Percentiles rank a stretch among this genome's conserved stretches.
Evolutionary conservation across 2,329 filamentous ascomycete species (phyloP).

Genomic region (Cladosporium sp.): DNA sequence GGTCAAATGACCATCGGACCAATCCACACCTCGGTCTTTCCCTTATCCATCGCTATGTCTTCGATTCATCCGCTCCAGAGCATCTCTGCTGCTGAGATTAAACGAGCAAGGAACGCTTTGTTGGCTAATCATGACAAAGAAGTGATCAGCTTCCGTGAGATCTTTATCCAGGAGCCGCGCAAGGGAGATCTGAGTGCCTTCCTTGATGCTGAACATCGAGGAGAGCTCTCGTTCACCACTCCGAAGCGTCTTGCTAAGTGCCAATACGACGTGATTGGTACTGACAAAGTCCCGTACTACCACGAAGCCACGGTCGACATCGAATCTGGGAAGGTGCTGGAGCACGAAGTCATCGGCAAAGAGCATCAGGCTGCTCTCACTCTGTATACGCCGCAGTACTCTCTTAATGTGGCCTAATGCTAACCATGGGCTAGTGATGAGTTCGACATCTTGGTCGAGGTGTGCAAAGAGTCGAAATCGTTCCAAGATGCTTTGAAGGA

Average conservation of each 20-base stretch:
- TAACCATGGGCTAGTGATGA: conserved; percentile 27
- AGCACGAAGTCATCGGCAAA: conserved; percentile 26
- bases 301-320: conserved; percentile 45
- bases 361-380: conserved; percentile 24
- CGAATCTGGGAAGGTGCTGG: conserved; percentile 16
- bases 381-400: conserved; percentile 18
- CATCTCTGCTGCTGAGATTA: not conserved
- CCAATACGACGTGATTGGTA: conserved; percentile 51
- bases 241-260: conserved; percentile 45
- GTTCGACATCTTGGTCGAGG: conserved; percentile 42
- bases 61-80: not conserved
- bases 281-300: conserved; percentile 46
- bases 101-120: not conserved
- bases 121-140: not conserved
- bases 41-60: not conserved
- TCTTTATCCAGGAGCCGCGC: conserved; percentile 26
- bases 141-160: conserved; percentile 22
- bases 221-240: conserved; percentile 17
- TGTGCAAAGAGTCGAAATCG: conserved; percentile 41
- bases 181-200: conserved; percentile 23
- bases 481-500: conserved; percentile 52
- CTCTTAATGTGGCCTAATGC: not conserved
- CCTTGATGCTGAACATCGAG: conserved; percentile 30
- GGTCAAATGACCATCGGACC: too few species aligned
- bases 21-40: too few species aligned